Conservation (phyloP, 1,284 basidiomycete genomes). For the Cutaneotrichosporon arboriforme region DNA sequence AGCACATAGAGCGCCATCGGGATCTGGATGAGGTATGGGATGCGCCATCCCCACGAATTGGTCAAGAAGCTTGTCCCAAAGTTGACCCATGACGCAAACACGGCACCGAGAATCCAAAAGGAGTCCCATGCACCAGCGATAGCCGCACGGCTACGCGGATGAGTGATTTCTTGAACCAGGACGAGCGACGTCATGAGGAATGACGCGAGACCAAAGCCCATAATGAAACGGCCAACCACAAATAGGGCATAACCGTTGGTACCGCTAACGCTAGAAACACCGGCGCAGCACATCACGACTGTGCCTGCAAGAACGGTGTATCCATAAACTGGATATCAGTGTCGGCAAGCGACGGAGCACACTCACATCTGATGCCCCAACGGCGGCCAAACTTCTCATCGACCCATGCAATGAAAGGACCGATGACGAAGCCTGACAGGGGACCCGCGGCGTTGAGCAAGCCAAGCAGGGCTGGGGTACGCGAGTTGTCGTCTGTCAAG, state of each 20-base stretch:
- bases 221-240: slow-evolving; percentile 41
- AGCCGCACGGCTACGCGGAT: slow-evolving; percentile 38
- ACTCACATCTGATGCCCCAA: slow-evolving; percentile 48
- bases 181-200: slow-evolving; percentile 49
- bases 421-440: slow-evolving; percentile 44
- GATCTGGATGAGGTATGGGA: slow-evolving; percentile 47
- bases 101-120: slow-evolving; percentile 32
- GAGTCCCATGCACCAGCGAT: slow-evolving; percentile 46
- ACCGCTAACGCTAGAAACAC: slow-evolving; percentile 36
- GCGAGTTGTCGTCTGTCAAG: slow-evolving; percentile 21
- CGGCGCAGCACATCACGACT: slow-evolving; percentile 44
- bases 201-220: slow-evolving; percentile 48
- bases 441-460: slow-evolving; percentile 44
- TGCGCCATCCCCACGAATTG: slow-evolving; percentile 39
- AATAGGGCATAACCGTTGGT: slow-evolving; percentile 48
- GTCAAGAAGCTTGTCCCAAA: slow-evolving; percentile 26
- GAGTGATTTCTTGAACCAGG: slow-evolving; percentile 48
- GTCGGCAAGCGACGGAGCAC: too few relatives aligned
- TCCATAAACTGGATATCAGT: slow-evolving; percentile 44
- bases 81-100: slow-evolving; percentile 22
- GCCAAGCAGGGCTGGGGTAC: slow-evolving; percentile 35
- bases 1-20: slow-evolving; percentile 43
- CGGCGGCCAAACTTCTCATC: slow-evolving; percentile 44
- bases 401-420: slow-evolving; percentile 45
- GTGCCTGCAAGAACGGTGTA: slow-evolving; percentile 43